phyloP scores from a whole-genome alignment of 2,329 filamentous ascomycete species.

The Paraphaeosphaeria minitans region DNA sequence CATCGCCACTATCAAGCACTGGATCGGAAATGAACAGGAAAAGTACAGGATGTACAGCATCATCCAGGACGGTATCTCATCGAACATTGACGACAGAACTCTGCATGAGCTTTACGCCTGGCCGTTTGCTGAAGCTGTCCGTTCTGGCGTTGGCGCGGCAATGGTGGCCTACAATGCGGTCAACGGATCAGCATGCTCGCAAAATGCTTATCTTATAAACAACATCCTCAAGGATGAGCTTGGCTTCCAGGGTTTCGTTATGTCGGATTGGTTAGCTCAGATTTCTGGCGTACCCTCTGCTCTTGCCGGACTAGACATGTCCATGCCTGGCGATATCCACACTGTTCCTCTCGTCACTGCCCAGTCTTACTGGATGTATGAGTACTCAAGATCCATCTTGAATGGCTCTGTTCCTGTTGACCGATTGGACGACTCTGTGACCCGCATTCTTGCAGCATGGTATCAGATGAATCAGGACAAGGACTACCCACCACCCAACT shows the following conservation, averaged over 20 bases:
- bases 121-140: conserved; percentile 81
- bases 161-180: conserved; percentile 78
- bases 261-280: conserved; percentile 88
- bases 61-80: conserved; percentile 43
- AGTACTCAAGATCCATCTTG: conserved; percentile 76
- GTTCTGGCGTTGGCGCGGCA: conserved; percentile 75
- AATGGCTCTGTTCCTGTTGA: conserved; percentile 84
- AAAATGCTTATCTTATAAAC: conserved; percentile 82
- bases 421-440: conserved; percentile 85
- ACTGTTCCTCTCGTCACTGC: conserved; percentile 44
- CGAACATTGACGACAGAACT: conserved; percentile 76
- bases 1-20: conserved; percentile 73
- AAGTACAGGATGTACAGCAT: conserved; percentile 53
- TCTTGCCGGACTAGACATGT: conserved; percentile 82
- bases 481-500: conserved; percentile 51
- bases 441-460: conserved; percentile 85
- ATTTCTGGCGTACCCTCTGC: conserved; percentile 79
- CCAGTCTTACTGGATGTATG: conserved; percentile 69
- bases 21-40: conserved; percentile 74
- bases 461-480: conserved; percentile 61
- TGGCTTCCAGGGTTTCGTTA: conserved; percentile 86
- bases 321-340: conserved; percentile 74
- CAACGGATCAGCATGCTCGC: conserved; percentile 62
- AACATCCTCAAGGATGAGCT: conserved; percentile 85
- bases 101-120: conserved; percentile 82